Percentiles rank a stretch among this genome's conserved stretches.
These are phyloP conservation scores for Haplographium delicatum DNA, from an alignment of 495 filamentous ascomycete genomes.

Conservation along the genomic window DNA sequence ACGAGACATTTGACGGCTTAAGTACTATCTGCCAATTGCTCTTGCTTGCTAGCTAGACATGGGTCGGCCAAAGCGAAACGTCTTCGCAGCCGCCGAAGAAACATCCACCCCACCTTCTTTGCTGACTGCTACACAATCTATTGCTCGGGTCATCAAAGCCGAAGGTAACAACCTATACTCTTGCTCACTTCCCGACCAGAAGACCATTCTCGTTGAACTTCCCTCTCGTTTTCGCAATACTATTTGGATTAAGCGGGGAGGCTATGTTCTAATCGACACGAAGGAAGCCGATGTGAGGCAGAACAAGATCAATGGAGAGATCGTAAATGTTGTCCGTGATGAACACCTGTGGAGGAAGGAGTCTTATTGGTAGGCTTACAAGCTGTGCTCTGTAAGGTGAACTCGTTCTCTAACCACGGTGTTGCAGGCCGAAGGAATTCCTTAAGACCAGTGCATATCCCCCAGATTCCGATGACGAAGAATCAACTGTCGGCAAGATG, in stretches of 20 bases:
- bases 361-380: constrained; percentile 68
- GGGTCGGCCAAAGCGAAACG: constrained; percentile 68
- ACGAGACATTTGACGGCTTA: neutral
- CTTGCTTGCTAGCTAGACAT: constrained; percentile 34
- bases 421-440: constrained; percentile 73
- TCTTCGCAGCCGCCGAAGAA: constrained; percentile 67
- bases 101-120: constrained; percentile 67
- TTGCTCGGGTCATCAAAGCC: constrained; percentile 71
- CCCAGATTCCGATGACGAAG: constrained; percentile 63
- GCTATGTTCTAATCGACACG: constrained; percentile 79
- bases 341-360: constrained; percentile 90
- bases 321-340: constrained; percentile 86
- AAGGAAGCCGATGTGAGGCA: constrained; percentile 54
- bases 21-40: too few relatives aligned
- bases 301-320: constrained; percentile 81
- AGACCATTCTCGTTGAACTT: constrained; percentile 68
- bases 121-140: constrained; percentile 57
- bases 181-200: constrained; percentile 54
- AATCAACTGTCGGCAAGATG: constrained; percentile 76
- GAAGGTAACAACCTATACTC: constrained; percentile 85
- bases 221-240: constrained; percentile 77
- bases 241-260: constrained; percentile 83
- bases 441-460: constrained; percentile 52
- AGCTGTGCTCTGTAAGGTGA: neutral
- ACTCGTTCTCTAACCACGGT: constrained; percentile 19